Conservation (phyloP, 164 flowering plant genomes). For the Protea cynaroides region DNA sequence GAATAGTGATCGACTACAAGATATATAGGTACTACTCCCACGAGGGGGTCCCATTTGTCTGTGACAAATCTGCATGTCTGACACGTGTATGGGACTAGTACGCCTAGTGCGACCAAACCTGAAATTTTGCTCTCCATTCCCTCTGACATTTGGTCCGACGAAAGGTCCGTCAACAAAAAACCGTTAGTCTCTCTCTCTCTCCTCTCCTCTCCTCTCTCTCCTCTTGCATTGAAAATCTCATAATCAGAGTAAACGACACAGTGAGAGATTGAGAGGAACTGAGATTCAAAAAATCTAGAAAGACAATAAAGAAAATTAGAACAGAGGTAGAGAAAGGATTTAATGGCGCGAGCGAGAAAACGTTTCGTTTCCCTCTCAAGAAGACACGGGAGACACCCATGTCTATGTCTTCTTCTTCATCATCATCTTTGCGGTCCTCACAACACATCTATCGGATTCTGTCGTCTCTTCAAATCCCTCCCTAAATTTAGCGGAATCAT, state of each 20-base stretch:
- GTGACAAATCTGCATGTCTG: neutral
- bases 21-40: conserved; percentile 99
- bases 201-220: neutral
- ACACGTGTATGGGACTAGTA: too few species aligned
- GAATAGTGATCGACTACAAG: too few species aligned
- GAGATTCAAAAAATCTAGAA: neutral
- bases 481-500: neutral
- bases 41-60: too few species aligned
- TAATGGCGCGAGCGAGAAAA: conserved; percentile 7
- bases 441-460: conserved; percentile 1
- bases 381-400: neutral
- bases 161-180: too few species aligned
- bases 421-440: neutral
- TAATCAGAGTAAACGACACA: neutral
- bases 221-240: neutral
- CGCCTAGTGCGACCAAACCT: too few species aligned
- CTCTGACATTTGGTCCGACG: too few species aligned
- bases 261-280: neutral
- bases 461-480: conserved; percentile 6
- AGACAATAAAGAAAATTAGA: too few species aligned
- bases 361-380: conserved; percentile 5
- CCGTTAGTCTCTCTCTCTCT: too few species aligned
- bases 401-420: neutral
- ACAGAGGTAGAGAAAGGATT: neutral
- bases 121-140: too few species aligned